Conservation (phyloP, 306 rosid species). For the Prunus mongolica region DNA sequence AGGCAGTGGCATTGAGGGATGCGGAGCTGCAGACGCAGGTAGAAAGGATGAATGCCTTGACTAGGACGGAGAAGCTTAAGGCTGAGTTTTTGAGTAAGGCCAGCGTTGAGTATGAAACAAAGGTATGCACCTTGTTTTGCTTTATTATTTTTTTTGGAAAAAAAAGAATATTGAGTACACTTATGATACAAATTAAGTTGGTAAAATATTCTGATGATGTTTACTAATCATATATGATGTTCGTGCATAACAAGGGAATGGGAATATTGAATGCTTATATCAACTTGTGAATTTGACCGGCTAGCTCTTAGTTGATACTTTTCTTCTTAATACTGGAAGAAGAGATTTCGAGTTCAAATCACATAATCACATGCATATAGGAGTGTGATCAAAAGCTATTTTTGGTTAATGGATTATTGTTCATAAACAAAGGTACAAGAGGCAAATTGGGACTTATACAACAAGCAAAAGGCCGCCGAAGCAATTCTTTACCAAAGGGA, state of each 20-base stretch:
- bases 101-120: constrained; percentile 39
- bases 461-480: constrained; percentile 32
- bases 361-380: too few relatives aligned
- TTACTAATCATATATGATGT: too few relatives aligned
- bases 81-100: constrained; percentile 37
- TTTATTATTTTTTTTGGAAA: too few relatives aligned
- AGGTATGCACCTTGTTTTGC: constrained; percentile 5
- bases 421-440: constrained; percentile 29
- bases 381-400: too few relatives aligned
- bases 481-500: constrained; percentile 22
- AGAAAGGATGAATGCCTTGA: constrained; percentile 37
- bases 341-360: too few relatives aligned
- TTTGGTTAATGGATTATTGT: too few relatives aligned
- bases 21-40: constrained; percentile 33
- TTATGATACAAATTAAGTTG: neutral
- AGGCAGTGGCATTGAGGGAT: constrained; percentile 36
- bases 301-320: too few relatives aligned
- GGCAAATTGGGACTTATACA: constrained; percentile 36
- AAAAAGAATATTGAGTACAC: neutral
- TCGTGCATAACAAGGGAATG: too few relatives aligned
- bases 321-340: too few relatives aligned
- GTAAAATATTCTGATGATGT: neutral
- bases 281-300: too few relatives aligned
- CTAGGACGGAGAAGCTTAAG: constrained; percentile 34
- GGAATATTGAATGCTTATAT: too few relatives aligned